Evolutionary conservation across 1,139 yeast genomes (phyloP).

Genomic region (Fermentozyma sake): DNA sequence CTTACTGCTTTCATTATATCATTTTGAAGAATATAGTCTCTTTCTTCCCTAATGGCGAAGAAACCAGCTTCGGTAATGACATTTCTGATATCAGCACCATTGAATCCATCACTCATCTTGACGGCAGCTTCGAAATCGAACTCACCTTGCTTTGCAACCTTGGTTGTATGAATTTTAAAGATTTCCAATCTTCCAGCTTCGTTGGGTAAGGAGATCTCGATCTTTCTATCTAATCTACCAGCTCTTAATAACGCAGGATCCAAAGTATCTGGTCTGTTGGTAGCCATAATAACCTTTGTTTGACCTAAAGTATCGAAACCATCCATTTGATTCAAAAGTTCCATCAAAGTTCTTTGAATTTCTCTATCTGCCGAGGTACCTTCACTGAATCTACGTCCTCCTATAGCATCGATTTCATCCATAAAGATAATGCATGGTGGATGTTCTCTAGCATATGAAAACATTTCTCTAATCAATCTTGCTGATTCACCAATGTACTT

Average conservation of each 20-base stretch:
- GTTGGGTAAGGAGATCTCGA: constrained; percentile 94
- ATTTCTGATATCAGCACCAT: constrained; percentile 98
- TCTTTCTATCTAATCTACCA: constrained; percentile 95
- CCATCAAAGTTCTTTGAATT: constrained; percentile 98
- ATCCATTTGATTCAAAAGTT: constrained; percentile 95
- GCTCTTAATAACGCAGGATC: constrained; percentile 99
- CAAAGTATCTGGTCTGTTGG: constrained; percentile 96
- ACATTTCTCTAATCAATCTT: constrained; percentile 95
- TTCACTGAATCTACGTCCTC: constrained; percentile 96
- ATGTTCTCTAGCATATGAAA: constrained; percentile 96
- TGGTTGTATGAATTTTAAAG: constrained; percentile 87
- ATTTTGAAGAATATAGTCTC: constrained; percentile 89
- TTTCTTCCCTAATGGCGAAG: constrained; percentile 95
- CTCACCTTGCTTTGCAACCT: constrained; percentile 89
- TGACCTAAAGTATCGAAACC: constrained; percentile 97
- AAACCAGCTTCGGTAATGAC: constrained; percentile 99
- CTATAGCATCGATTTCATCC: constrained; percentile 99
- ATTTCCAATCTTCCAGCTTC: constrained; percentile 95
- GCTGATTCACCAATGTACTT: constrained; percentile 99
- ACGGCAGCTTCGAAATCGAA: constrained; percentile 96
- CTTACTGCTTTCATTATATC: constrained; percentile 98
- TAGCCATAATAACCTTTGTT: constrained; percentile 98
- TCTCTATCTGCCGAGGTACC: constrained; percentile 99
- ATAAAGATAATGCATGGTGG: constrained; percentile 98
- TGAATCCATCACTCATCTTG: constrained; percentile 97